Evolutionary conservation across 768 basidiomycete genomes (phyloP).

Genomic region (Tulasnella sp.): DNA sequence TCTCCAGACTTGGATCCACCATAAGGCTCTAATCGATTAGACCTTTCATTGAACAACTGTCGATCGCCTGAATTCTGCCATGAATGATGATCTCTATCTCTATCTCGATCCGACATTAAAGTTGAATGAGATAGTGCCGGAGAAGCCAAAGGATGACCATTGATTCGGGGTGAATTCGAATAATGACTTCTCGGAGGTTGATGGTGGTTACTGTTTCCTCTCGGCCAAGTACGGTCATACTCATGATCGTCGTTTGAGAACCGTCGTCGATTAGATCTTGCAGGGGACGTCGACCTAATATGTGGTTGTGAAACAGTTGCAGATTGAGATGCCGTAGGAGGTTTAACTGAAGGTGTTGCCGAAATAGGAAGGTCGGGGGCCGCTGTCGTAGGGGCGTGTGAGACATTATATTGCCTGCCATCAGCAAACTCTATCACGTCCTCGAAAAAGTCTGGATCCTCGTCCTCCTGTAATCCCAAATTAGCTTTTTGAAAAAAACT

Average conservation of each 20-base stretch:
- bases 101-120: slow-evolving; percentile 54
- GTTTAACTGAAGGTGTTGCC: not conserved
- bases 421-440: slow-evolving; percentile 94
- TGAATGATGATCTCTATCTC: not conserved
- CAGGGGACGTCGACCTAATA: too few relatives aligned
- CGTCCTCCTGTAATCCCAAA: slow-evolving; percentile 50
- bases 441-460: slow-evolving; percentile 79
- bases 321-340: not conserved
- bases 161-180: slow-evolving; percentile 25
- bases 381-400: slow-evolving; percentile 26
- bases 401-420: slow-evolving; percentile 80
- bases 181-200: not conserved
- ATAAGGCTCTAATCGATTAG: slow-evolving; percentile 80
- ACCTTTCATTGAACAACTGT: slow-evolving; percentile 86
- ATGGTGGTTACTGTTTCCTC: slow-evolving; percentile 31
- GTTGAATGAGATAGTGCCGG: slow-evolving; percentile 37
- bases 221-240: slow-evolving; percentile 95
- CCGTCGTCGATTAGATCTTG: slow-evolving; percentile 21
- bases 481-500: slow-evolving; percentile 32
- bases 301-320: not conserved
- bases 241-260: slow-evolving; percentile 80
- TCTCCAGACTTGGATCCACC: slow-evolving; percentile 25
- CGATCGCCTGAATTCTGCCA: slow-evolving; percentile 2
- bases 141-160: slow-evolving; percentile 23
- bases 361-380: not conserved